Evolutionary conservation across 495 filamentous ascomycete genomes (phyloP), one percentile per base, ranked within the genome.

Genomic region (Talaromyces thailandensis): DNA sequence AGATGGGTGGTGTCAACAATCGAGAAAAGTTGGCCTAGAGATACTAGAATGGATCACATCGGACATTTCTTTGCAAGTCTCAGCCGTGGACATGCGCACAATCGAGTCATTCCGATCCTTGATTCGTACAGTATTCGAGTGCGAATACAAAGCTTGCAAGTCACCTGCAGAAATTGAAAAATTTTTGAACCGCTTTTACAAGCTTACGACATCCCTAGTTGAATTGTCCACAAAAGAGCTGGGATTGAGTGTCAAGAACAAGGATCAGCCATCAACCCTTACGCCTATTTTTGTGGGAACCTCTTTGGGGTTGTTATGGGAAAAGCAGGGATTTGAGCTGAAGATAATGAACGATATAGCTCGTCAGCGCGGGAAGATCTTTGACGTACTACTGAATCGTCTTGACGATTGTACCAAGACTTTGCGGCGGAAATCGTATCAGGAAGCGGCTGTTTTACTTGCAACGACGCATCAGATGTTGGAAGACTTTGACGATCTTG

Each of bases 401-500:
- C 66, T 80, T 64, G 74, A 76, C 35, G 67, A 1, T 71, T 76
- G 60, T 75, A 72, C 64, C 71, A 73, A 74, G 35, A 25, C 50
- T 32, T 23, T 51, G n/a, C 51, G 29, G 21, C 25, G 40, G 16
- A 53, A 51, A 32, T 21, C 25, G 12, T 11, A 50, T 59, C 21
- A 7, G 4, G 14, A 43, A 25, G 74, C 74, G 35, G 76, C 74
- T 7, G 72, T 77, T 24, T 73, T 72, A 6, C 65, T 79, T 14
- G 76, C 76, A 61, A 78, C 76, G 64, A 77, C 70, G 12, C 70
- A 79, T 43, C 75, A 79, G 68, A 71, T 73, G 2, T 63, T 80
- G 25, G 76, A 79, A 59, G 77, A 78, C 53, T 79, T 80, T 48
- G 76, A 80, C 58, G 77, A 77, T 53, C 62, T 78, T 16, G 70